Percentiles rank a stretch among this genome's conserved stretches.
phyloP scores from a whole-genome alignment of 1,284 basidiomycete species.

The Lentinus polychrous region DNA sequence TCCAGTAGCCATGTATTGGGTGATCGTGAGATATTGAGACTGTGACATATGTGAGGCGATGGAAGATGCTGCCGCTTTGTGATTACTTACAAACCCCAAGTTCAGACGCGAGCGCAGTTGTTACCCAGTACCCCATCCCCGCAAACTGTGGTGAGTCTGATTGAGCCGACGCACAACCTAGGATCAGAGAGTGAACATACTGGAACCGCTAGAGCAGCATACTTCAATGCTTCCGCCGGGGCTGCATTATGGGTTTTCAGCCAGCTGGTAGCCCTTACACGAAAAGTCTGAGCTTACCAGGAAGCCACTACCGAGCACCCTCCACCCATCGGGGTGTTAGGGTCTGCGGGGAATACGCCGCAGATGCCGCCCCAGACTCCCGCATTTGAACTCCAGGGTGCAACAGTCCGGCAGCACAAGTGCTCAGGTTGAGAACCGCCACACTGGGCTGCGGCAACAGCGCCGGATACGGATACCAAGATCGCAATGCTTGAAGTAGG shows the following conservation, averaged over 20 bases:
- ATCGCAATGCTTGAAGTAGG: too few relatives aligned
- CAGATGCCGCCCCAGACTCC: constrained; percentile 12
- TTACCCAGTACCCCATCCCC: constrained; percentile 2
- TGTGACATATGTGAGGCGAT: too few relatives aligned
- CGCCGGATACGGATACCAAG: too few relatives aligned
- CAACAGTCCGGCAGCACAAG: constrained; percentile 11
- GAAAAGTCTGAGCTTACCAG: constrained; percentile 6
- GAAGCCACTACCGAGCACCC: constrained; percentile 2
- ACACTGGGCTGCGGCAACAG: constrained; percentile 2
- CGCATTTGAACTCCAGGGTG: constrained; percentile 9
- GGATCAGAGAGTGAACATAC: not conserved
- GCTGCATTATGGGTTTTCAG: not conserved
- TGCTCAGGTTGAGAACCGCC: constrained; percentile 3
- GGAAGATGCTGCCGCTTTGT: too few relatives aligned
- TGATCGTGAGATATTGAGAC: too few relatives aligned
- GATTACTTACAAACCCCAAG: not conserved
- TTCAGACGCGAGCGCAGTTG: constrained; percentile 1
- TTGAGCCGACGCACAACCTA: not conserved
- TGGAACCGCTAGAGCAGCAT: not conserved
- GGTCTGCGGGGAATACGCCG: constrained; percentile 8
- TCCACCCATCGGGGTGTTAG: constrained; percentile 9
- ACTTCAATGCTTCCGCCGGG: not conserved
- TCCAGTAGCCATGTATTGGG: too few relatives aligned
- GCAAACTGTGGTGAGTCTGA: not conserved
- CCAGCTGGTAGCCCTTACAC: not conserved